Evolutionary conservation across 495 filamentous ascomycete genomes (phyloP).

Genomic region (Apiosordaria backusii): DNA sequence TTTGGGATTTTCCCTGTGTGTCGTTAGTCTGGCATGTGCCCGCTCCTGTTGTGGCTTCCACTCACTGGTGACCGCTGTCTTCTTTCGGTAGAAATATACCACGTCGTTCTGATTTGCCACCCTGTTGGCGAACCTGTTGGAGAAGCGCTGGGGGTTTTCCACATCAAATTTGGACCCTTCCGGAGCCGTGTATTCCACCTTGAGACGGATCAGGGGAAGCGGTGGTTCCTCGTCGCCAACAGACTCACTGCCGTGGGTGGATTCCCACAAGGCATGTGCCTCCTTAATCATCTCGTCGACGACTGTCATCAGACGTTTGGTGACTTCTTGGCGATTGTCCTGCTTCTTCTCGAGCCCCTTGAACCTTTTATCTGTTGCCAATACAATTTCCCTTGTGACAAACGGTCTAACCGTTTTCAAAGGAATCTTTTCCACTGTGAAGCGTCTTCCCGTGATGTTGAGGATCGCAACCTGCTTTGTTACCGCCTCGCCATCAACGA

Average conservation of each 20-base stretch:
- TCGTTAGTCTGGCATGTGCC: constrained; percentile 11
- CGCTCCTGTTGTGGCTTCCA: neutral
- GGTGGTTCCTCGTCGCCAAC: constrained; percentile 64
- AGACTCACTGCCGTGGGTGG: constrained; percentile 56
- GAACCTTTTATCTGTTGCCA: constrained; percentile 72
- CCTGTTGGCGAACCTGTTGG: constrained; percentile 82
- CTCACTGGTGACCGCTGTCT: constrained; percentile 48
- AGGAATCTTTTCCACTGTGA: constrained; percentile 74
- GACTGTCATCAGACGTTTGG: constrained; percentile 65
- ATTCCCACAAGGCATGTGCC: constrained; percentile 76
- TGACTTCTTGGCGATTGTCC: constrained; percentile 77
- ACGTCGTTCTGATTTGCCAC: constrained; percentile 95
- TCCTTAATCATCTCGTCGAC: constrained; percentile 84
- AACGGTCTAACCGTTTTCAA: constrained; percentile 90
- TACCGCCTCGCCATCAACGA: constrained; percentile 86
- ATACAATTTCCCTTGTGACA: constrained; percentile 74
- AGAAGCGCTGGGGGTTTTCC: constrained; percentile 96
- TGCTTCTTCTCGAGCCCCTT: constrained; percentile 73
- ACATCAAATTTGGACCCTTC: constrained; percentile 84
- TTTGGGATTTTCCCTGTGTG: constrained; percentile 27
- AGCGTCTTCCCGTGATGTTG: constrained; percentile 76
- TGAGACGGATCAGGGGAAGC: constrained; percentile 78
- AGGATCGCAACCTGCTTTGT: constrained; percentile 87
- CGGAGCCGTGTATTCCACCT: constrained; percentile 85
- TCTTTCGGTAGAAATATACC: constrained; percentile 88